A percentile compares a stretch with the other conserved stretches of the same genome.
Conservation (phyloP, 2,329 filamentous ascomycete species). For the Aspergillus transmontanensis region DNA sequence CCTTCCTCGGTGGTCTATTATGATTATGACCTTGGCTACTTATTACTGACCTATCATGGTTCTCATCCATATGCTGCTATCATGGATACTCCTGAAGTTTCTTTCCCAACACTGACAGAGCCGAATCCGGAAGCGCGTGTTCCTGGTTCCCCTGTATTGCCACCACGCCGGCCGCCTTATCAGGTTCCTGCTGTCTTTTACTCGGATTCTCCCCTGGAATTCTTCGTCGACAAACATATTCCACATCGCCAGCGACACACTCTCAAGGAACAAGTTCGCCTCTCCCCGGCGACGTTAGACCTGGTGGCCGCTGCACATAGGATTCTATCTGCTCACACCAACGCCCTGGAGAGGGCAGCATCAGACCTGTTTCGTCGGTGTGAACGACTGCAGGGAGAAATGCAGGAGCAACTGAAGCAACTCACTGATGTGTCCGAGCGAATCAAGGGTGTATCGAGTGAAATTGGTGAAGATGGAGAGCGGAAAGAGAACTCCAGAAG, state of each 20-base stretch:
- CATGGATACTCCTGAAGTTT: slow-evolving; percentile 51
- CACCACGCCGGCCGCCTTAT: slow-evolving; percentile 45
- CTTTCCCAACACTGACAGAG: slow-evolving; percentile 31
- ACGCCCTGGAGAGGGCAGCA: slow-evolving; percentile 49
- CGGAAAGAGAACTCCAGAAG: slow-evolving; percentile 34
- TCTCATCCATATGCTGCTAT: slow-evolving; percentile 54
- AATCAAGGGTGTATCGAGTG: slow-evolving; percentile 45
- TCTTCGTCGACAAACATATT: slow-evolving; percentile 47
- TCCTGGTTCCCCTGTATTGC: slow-evolving; percentile 27
- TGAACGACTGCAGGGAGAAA: slow-evolving; percentile 50
- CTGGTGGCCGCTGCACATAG: slow-evolving; percentile 51
- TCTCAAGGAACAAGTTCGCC: slow-evolving; percentile 48
- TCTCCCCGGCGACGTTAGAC: slow-evolving; percentile 52
- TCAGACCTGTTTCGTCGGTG: slow-evolving; percentile 57
- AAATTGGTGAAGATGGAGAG: slow-evolving; percentile 40
- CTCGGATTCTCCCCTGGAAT: slow-evolving; percentile 38
- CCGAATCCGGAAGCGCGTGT: slow-evolving; percentile 25
- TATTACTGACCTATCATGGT: slow-evolving; percentile 55
- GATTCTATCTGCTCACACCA: slow-evolving; percentile 49
- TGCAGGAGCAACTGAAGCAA: slow-evolving; percentile 50
- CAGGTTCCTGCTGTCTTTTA: slow-evolving; percentile 46
- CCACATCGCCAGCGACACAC: slow-evolving; percentile 45
- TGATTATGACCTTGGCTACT: slow-evolving; percentile 60
- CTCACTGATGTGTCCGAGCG: slow-evolving; percentile 49
- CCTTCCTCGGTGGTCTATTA: slow-evolving; percentile 56